Base-by-base conservation (phyloP, 2,329 filamentous ascomycete genomes). In the Colletotrichum sp. region DNA sequence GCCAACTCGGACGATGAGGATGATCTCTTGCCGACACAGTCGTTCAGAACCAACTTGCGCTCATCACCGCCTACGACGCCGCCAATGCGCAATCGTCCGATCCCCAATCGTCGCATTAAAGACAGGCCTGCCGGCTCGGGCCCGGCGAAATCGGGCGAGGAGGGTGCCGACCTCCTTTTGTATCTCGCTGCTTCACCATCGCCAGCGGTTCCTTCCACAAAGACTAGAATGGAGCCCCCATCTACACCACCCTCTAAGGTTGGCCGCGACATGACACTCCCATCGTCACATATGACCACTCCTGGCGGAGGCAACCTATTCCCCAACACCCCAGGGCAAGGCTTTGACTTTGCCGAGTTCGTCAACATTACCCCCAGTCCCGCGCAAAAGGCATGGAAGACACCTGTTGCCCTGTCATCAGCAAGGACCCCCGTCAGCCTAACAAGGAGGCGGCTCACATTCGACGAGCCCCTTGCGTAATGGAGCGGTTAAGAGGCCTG, bases 341-440 rank as follows among this genome's bases (percentile, higher is more conserved):
- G 85, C 64, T 98, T 99, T 85, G 98, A 99, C 87, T 98, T 99
- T 86, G 92, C 96, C 68, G 97, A 99, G 83, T 99, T 98, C 85
- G 94, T 99, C 83, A 98, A 99, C 86, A 96, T 99, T 83, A 98
- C 97, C 8, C 97, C 97, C 1, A 98, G 95, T 82, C 97, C 97
- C 24, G 97, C 95, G 30, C 97, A 98, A 86, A 95, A 93, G 79
- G 91, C 93, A 12, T 98, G 96, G 95, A 95, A 94, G 83, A 98
- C 96, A 1, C 96, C 95, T 13, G 84, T 92, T 13, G 89, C 91
- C 32, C 88, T 89, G 34, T 83, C 86, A 21, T 81, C 84, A 12
- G 83, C 86, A 69, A 89, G 88, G 81, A 92, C 91, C 59, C 91
- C 91, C 10, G 83, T 91, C 73, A 95, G 92, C 79, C 91, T 94